These are phyloP conservation scores for Suillus bovinus DNA, from an alignment of 768 basidiomycete species.

Conservation along the genomic window DNA sequence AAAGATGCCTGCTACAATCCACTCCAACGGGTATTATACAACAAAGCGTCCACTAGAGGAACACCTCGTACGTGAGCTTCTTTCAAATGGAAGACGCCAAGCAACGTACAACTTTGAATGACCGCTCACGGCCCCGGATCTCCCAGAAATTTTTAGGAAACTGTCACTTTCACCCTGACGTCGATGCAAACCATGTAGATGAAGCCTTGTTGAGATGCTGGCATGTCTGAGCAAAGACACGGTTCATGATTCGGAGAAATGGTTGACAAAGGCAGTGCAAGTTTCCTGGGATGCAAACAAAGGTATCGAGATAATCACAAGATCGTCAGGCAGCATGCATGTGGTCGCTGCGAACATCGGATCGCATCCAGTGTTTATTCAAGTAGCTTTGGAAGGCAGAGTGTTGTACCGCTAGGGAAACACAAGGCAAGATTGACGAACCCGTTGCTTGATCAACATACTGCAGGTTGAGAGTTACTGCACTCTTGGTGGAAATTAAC, in stretches of 20 bases:
- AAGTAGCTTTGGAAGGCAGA: constrained; percentile 56
- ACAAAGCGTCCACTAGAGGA: too few species aligned
- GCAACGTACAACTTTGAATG: constrained; percentile 3
- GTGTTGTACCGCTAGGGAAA: constrained; percentile 39
- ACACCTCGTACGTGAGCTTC: too few species aligned
- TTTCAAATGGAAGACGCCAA: neutral
- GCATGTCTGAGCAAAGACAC: constrained; percentile 88
- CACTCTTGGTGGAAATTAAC: too few species aligned
- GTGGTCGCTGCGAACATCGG: constrained; percentile 81
- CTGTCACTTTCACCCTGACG: constrained; percentile 64
- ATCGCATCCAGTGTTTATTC: constrained; percentile 48
- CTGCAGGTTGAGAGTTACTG: too few species aligned
- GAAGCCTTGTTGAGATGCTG: constrained; percentile 70
- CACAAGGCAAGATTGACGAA: neutral
- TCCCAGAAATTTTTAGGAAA: constrained; percentile 65
- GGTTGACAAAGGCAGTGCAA: constrained; percentile 45
- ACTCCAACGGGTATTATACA: too few species aligned
- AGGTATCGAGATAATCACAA: constrained; percentile 52
- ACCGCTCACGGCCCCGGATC: constrained; percentile 28
- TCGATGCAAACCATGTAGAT: constrained; percentile 51
- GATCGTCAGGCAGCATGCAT: constrained; percentile 85
- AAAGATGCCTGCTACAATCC: too few species aligned
- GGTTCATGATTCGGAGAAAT: constrained; percentile 75
- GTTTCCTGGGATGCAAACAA: neutral
- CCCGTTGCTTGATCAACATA: neutral